Percentiles rank a stretch among this genome's conserved stretches.
Conservation (phyloP, 2,329 filamentous ascomycete genomes). For the Pseudogymnoascus sp. region DNA sequence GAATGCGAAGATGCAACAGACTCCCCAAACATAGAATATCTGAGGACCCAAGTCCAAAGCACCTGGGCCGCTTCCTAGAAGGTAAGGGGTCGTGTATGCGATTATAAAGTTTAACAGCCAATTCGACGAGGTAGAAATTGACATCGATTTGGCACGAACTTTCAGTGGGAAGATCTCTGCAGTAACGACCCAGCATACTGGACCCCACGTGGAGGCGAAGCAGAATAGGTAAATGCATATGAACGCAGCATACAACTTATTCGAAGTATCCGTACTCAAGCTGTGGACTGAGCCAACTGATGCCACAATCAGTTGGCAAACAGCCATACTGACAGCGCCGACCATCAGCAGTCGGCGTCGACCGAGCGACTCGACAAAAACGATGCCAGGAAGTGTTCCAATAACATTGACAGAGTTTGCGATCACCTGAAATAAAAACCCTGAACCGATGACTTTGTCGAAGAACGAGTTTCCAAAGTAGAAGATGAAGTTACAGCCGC, state of each 20-base stretch:
- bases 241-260: conserved; percentile 57
- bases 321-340: conserved; percentile 68
- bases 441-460: conserved; percentile 51
- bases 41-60: conserved; percentile 65
- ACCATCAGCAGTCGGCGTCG: conserved; percentile 67
- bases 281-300: conserved; percentile 48
- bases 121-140: conserved; percentile 68
- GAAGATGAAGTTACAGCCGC: conserved; percentile 70
- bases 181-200: conserved; percentile 68
- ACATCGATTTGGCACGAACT: conserved; percentile 68
- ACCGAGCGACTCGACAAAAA: conserved; percentile 71
- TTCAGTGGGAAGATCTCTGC: conserved; percentile 66
- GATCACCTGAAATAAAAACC: conserved; percentile 67
- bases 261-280: conserved; percentile 33
- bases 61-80: conserved; percentile 62
- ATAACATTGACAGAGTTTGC: conserved; percentile 73
- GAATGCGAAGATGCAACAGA: conserved; percentile 64
- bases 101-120: conserved; percentile 78
- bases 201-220: conserved; percentile 73
- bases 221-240: conserved; percentile 70
- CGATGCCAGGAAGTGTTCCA: conserved; percentile 67
- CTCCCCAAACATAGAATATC: conserved; percentile 77
- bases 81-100: conserved; percentile 72
- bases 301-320: conserved; percentile 60
- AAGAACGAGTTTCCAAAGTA: conserved; percentile 73